Evolutionary conservation across 768 basidiomycete species (phyloP).

Genomic region (Trametes sanguinea): DNA sequence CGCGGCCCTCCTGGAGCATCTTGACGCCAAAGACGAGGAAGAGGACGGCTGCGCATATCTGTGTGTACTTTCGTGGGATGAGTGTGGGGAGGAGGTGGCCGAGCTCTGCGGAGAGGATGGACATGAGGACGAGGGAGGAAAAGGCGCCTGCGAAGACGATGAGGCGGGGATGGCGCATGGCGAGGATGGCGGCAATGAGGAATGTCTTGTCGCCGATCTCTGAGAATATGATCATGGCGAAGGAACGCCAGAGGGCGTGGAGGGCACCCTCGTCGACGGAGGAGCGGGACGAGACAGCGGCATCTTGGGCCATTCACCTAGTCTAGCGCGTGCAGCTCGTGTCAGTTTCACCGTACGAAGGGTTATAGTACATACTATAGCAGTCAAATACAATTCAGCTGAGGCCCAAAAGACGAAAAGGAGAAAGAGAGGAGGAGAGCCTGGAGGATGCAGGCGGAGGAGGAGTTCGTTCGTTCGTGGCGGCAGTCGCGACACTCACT

Average conservation of each 20-base stretch:
- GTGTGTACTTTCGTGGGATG: conserved; percentile 63
- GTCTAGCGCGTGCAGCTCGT: neutral
- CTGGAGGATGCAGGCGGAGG: no score
- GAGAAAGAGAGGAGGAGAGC: no score
- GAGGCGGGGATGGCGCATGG: conserved; percentile 88
- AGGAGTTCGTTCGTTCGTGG: no score
- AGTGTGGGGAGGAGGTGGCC: conserved; percentile 87
- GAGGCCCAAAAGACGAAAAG: no score
- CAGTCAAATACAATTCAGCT: no score
- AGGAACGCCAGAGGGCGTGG: conserved; percentile 73
- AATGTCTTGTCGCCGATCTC: conserved; percentile 98
- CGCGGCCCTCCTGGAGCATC: conserved; percentile 84
- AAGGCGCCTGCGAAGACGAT: conserved; percentile 90
- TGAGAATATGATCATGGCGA: conserved; percentile 89
- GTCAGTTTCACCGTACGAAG: neutral
- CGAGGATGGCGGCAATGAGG: conserved; percentile 84
- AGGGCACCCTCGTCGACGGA: conserved; percentile 31
- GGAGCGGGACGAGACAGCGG: conserved; percentile 5
- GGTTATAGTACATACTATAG: no score
- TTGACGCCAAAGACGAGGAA: conserved; percentile 90
- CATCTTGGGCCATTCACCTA: conserved; percentile 26
- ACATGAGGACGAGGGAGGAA: conserved; percentile 88
- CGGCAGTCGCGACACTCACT: no score
- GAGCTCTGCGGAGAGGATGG: conserved; percentile 88
- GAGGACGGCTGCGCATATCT: conserved; percentile 65